These are phyloP conservation scores for Melanogaster broomeanus DNA, from an alignment of 768 basidiomycete species.

Conservation along the genomic window DNA sequence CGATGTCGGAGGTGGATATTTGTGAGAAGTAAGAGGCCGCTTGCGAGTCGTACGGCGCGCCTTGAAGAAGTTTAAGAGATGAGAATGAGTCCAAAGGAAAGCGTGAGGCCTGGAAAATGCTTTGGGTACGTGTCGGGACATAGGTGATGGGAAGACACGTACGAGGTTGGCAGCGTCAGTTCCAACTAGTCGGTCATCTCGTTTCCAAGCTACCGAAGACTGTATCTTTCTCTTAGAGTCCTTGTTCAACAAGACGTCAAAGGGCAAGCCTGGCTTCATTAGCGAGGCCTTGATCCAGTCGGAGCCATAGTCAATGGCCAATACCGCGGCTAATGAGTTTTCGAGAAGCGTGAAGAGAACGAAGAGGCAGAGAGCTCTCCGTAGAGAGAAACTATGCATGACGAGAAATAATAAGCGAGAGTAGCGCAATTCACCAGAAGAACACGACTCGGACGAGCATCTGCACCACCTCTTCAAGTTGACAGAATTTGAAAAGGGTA, in stretches of 20 bases:
- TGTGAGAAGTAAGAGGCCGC: constrained; percentile 57
- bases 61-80: constrained; percentile 83
- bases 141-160: constrained; percentile 32
- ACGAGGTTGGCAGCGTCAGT: constrained; percentile 88
- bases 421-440: constrained; percentile 16
- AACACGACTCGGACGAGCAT: constrained; percentile 17
- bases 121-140: not conserved
- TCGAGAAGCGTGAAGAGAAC: constrained; percentile 25
- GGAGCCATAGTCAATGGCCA: constrained; percentile 97
- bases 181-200: constrained; percentile 86
- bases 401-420: not conserved
- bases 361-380: constrained; percentile 28
- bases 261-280: constrained; percentile 91
- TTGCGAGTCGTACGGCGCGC: constrained; percentile 60
- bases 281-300: constrained; percentile 97
- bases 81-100: constrained; percentile 89
- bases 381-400: constrained; percentile 25
- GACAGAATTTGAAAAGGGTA: not conserved
- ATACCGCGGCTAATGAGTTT: constrained; percentile 66
- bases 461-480: not conserved
- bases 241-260: constrained; percentile 94
- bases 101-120: constrained; percentile 70
- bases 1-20: constrained; percentile 54
- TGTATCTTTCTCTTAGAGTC: constrained; percentile 97
- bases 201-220: constrained; percentile 89